phyloP scores from a whole-genome alignment of 495 filamentous ascomycete genomes.

The Lasiosphaeria hispida region DNA sequence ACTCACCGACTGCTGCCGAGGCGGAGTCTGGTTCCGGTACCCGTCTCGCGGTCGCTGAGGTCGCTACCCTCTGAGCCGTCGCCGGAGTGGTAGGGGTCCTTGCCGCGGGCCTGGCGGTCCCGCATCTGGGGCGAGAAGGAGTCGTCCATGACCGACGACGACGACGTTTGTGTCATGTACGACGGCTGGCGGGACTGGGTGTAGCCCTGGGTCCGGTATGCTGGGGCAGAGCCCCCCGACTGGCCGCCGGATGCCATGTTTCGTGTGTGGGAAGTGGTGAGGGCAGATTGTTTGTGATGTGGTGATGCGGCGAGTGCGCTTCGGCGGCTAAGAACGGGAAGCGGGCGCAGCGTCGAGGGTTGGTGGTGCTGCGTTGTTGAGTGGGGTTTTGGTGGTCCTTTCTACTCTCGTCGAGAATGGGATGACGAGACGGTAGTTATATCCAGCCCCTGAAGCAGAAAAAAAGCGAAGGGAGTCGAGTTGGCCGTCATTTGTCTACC shows the following conservation, averaged over 20 bases:
- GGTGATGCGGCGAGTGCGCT: no score
- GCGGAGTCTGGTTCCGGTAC: slow-evolving; percentile 12
- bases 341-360: no score
- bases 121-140: slow-evolving; percentile 43
- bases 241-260: slow-evolving; percentile 1
- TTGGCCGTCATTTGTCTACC: no score
- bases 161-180: slow-evolving; percentile 6
- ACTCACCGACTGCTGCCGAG: slow-evolving; percentile 18
- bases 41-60: slow-evolving; percentile 22
- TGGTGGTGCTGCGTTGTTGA: no score
- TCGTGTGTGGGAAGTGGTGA: not conserved
- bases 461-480: no score
- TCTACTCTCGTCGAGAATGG: no score
- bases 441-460: no score
- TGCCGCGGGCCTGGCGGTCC: slow-evolving; percentile 54
- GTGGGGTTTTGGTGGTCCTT: no score
- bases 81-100: slow-evolving; percentile 42
- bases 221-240: not conserved
- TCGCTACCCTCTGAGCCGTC: slow-evolving; percentile 29
- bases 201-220: not conserved
- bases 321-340: no score
- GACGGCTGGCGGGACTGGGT: not conserved
- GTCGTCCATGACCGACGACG: slow-evolving; percentile 14
- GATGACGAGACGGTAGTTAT: no score
- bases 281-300: not conserved